Conservation (phyloP, 176 grass and related monocot species). For the Musa beccarii region DNA sequence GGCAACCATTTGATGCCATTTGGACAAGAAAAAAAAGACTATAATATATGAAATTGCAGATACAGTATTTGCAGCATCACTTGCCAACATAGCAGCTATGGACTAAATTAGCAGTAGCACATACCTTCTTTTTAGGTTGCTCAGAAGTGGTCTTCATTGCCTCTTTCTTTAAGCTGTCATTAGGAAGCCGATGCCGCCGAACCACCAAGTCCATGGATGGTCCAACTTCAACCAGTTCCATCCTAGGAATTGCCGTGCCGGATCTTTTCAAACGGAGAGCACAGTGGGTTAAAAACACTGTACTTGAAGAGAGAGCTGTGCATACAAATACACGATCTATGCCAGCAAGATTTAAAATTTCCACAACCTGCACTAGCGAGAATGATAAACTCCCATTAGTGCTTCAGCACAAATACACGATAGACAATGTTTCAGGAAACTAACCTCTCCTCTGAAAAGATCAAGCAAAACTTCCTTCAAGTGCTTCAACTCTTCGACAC, state of each 20-base stretch:
- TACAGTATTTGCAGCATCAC: background rate
- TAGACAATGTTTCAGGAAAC: background rate
- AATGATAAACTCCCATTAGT: slow-evolving; percentile 1
- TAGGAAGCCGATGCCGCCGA: slow-evolving; percentile 48
- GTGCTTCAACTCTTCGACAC: slow-evolving; percentile 66
- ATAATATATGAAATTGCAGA: background rate
- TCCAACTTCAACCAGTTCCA: slow-evolving; percentile 92
- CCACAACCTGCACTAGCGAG: slow-evolving; percentile 50
- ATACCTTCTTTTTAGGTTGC: slow-evolving; percentile 45
- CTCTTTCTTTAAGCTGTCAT: slow-evolving; percentile 68
- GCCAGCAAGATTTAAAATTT: slow-evolving; percentile 78
- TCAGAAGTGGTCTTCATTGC: slow-evolving; percentile 59
- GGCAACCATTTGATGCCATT: background rate
- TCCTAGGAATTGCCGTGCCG: slow-evolving; percentile 67
- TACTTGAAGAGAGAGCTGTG: slow-evolving; percentile 63
- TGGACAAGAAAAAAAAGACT: background rate
- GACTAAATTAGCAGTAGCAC: background rate
- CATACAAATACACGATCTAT: slow-evolving; percentile 75
- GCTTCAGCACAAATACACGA: background rate
- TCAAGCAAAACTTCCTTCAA: slow-evolving; percentile 92
- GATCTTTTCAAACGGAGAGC: slow-evolving; percentile 81
- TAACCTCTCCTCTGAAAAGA: slow-evolving; percentile 82
- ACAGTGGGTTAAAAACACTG: slow-evolving; percentile 70
- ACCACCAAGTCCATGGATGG: slow-evolving; percentile 82
- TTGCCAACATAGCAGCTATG: slow-evolving; percentile 9